These are phyloP conservation scores for Trypanosoma boissoni DNA, from an alignment of 208 protist genomes.

Conservation along the genomic window DNA sequence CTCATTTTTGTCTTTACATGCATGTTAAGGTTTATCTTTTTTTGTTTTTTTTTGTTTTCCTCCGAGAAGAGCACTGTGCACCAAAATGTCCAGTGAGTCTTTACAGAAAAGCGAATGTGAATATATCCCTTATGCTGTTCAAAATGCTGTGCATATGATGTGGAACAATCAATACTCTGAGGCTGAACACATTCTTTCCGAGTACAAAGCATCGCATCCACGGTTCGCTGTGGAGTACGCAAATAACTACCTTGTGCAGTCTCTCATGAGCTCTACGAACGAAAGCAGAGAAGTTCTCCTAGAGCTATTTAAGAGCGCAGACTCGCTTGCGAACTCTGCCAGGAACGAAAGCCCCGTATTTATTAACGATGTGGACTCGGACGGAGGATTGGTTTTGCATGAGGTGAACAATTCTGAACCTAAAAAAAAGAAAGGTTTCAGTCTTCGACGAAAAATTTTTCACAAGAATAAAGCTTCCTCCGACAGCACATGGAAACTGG, in stretches of 20 bases:
- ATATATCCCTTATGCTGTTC: constrained; percentile 46
- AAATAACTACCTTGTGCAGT: constrained; percentile 67
- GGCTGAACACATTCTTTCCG: constrained; percentile 44
- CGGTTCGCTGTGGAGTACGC: constrained; percentile 86
- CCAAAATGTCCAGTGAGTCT: background rate
- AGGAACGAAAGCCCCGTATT: constrained; percentile 79
- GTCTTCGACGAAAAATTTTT: constrained; percentile 46
- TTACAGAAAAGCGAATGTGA: constrained; percentile 10
- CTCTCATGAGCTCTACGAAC: constrained; percentile 82
- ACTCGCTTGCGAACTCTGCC: constrained; percentile 62
- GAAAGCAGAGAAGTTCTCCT: constrained; percentile 64
- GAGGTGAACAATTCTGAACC: constrained; percentile 6
- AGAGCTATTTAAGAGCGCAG: constrained; percentile 74
- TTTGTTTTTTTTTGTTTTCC: too few species aligned
- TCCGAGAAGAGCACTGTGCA: background rate
- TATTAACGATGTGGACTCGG: constrained; percentile 32
- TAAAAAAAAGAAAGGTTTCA: constrained; percentile 69
- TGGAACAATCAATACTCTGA: constrained; percentile 87
- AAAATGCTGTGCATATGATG: constrained; percentile 57
- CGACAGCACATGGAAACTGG: constrained; percentile 81
- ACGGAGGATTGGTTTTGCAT: constrained; percentile 2
- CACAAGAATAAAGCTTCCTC: constrained; percentile 48
- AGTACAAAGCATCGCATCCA: constrained; percentile 73
- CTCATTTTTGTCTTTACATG: background rate
- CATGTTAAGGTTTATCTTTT: background rate